A percentile compares a stretch with the other conserved stretches of the same genome.
These are phyloP conservation scores for Fusarium mundagurra DNA, from an alignment of 2,329 filamentous ascomycete genomes.

Conservation along the genomic window DNA sequence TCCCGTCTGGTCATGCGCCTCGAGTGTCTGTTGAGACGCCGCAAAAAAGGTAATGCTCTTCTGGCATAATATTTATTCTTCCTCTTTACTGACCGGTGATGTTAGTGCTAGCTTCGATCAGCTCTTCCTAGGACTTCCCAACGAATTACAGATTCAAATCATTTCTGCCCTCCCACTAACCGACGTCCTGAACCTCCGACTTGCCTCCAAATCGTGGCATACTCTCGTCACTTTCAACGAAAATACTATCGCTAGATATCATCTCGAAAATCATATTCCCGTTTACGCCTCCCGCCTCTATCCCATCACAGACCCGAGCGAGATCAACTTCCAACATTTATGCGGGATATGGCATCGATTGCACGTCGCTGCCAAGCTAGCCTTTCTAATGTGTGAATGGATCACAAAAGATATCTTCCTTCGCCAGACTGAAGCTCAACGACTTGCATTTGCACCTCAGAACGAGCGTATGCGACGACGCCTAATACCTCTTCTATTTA, in stretches of 20 bases:
- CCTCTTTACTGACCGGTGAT: neutral
- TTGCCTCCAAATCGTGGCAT: conserved; percentile 68
- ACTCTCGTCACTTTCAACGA: conserved; percentile 69
- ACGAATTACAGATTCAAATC: conserved; percentile 71
- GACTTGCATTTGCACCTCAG: conserved; percentile 67
- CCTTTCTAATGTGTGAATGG: conserved; percentile 70
- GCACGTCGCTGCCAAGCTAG: conserved; percentile 71
- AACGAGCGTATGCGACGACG: conserved; percentile 71
- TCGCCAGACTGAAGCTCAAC: conserved; percentile 64
- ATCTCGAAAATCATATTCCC: conserved; percentile 68
- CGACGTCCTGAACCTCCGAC: conserved; percentile 67
- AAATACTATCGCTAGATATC: conserved; percentile 68
- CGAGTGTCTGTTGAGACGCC: conserved; percentile 43
- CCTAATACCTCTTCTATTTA: conserved; percentile 71
- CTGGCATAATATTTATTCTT: neutral
- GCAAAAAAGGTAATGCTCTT: conserved; percentile 47
- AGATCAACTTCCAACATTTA: conserved; percentile 67
- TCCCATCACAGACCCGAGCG: conserved; percentile 58
- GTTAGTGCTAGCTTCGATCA: conserved; percentile 58
- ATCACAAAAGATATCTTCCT: conserved; percentile 73
- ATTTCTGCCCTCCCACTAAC: conserved; percentile 68
- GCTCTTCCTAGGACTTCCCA: conserved; percentile 67
- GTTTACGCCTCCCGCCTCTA: conserved; percentile 69
- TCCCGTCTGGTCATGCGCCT: conserved; percentile 18
- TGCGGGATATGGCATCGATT: conserved; percentile 73